Evolutionary conservation across 805 yeast genomes (phyloP).

Genomic region (Zygosaccharomyces bisporus): DNA sequence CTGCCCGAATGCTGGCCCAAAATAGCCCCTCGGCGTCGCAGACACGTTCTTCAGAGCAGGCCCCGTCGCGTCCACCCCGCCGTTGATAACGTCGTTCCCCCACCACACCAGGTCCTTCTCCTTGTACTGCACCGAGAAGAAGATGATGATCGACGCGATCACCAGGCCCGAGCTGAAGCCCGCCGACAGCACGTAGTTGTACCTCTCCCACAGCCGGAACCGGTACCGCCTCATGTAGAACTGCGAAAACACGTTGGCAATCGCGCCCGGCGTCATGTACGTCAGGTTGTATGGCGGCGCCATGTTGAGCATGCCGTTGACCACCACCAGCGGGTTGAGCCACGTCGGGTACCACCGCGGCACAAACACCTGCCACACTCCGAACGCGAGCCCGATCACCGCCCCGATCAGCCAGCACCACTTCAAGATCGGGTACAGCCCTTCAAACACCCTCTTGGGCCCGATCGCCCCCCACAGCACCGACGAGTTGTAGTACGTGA

Average conservation of each 20-base stretch:
- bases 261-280: slow-evolving; percentile 32
- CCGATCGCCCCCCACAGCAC: slow-evolving; percentile 56
- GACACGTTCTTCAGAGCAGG: slow-evolving; percentile 16
- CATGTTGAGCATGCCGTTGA: slow-evolving; percentile 47
- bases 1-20: slow-evolving; percentile 35
- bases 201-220: slow-evolving; percentile 53
- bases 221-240: slow-evolving; percentile 46
- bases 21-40: slow-evolving; percentile 21
- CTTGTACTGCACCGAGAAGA: slow-evolving; percentile 49
- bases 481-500: slow-evolving; percentile 48
- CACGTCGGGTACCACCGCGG: slow-evolving; percentile 28
- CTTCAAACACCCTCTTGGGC: slow-evolving; percentile 52
- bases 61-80: slow-evolving; percentile 21
- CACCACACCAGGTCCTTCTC: slow-evolving; percentile 52
- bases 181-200: slow-evolving; percentile 50
- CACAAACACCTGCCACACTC: slow-evolving; percentile 22
- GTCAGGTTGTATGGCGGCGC: slow-evolving; percentile 50
- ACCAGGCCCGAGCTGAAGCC: slow-evolving; percentile 63
- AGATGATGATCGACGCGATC: slow-evolving; percentile 47
- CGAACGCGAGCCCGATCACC: slow-evolving; percentile 35
- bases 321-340: slow-evolving; percentile 49
- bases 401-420: slow-evolving; percentile 63
- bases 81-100: slow-evolving; percentile 49
- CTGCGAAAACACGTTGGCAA: slow-evolving; percentile 43
- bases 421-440: slow-evolving; percentile 56